Base-by-base conservation (phyloP, 116 monocot genomes). In the Papilionanthe hybrid region DNA sequence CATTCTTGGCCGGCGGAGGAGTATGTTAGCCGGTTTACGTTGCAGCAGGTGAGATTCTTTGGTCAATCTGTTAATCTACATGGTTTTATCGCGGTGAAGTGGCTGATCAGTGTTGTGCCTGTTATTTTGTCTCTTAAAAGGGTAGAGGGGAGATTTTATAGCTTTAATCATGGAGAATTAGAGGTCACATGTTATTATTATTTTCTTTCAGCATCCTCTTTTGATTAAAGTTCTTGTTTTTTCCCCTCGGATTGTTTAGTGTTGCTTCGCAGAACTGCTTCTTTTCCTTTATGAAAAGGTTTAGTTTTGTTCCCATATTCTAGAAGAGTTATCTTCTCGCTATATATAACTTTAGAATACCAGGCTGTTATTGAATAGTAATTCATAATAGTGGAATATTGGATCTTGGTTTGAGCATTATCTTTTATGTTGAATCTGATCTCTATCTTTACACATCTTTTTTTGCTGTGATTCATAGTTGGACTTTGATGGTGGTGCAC, bases 1-100 rank as follows among this genome's bases (percentile, higher is more conserved):
- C 90, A 93, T 32, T 96, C 96, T n/a, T 96, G 96, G 96, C 96
- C 96, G 5, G 81, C 93, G 27, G 93, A 93, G 28, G 93, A 96
- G 79, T 96, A 90, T 60, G 90, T 96, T 4, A 82, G 78, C 83
- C 76, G 82, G 55, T 29, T 83, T 48, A 82, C 91, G 11, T 77
- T 96, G 68, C 93, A 91, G 81, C 85, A 88, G 93, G 95, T 95
- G 76, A 88, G 90, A 17, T 50, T 11, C 25, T 63, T 55, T 41
- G 49, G 18, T 30, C 48, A 44, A 42, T 65, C 28, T 43, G 66
- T 58, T 72, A 19, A 17, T 72, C 11, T 72, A 19, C 7, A 3
- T 49, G 23, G 25, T n/a, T 43, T 44, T 66, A 37, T 81, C 9
- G 29, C 10, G 55, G 42, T 75, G 58, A 30, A 18, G 68, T 30